Evolutionary conservation across 2,329 filamentous ascomycete genomes (phyloP), one percentile per base, ranked within the genome.

Genomic region (Pseudogymnoascus sp.): DNA sequence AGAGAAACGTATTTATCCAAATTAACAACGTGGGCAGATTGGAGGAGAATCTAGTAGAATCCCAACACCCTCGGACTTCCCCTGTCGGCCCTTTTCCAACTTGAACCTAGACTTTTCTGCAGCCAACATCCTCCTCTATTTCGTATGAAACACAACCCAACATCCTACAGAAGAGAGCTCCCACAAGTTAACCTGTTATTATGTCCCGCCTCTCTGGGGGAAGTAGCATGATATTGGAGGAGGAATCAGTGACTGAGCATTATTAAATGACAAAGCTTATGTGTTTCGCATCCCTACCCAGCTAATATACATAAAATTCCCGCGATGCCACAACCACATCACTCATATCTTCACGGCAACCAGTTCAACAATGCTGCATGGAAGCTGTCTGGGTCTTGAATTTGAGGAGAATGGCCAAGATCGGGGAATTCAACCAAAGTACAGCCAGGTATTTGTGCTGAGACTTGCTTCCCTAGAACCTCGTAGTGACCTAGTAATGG

Each of bases 371-470:
- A 63, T 4, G 75, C 75, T n/a, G 70, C 64, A 67, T 83, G 78
- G 64, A 82, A 82, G 36, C 66, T 69, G 2, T 74, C 74, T 0
- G 80, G 79, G 25, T 77, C 76, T 64, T 82, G 80, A 61, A 83
- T 79, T 66, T 83, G 81, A 12, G 81, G 81, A 36, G 80, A 76
- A 64, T 84, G 81, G 1, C 81, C 82, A 38, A 81, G 66, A 25
- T 77, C 74, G 0, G 75, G 70, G 65, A 83, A 83, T 55, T 77
- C 76, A 38, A 82, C 69, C 60, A 83, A 69, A 7, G 76, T 74
- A 35, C 73, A 74, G 38, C 78, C 73, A 0, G 77, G 77, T 41
- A 83, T 80, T 64, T 74, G 72, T 0, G 69, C 72, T 6, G 75
- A 75, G 0, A 78, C 76, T 63, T 76, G 66, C n/a, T 76, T 76